Evolutionary conservation across 306 rosid genomes (phyloP).

Genomic region (Boehmeria nivea): DNA sequence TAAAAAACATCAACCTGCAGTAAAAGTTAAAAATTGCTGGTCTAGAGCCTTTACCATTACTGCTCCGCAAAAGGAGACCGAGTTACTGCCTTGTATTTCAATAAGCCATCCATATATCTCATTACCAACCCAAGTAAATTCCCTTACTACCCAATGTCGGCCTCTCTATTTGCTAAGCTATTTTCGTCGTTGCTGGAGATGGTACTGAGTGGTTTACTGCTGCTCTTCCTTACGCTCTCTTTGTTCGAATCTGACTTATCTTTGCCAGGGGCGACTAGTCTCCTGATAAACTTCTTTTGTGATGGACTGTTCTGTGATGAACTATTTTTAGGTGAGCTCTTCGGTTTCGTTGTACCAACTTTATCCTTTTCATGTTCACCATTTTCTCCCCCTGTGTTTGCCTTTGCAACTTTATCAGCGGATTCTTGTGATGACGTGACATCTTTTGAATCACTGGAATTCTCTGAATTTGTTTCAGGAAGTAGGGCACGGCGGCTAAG

Average conservation of each 20-base stretch:
- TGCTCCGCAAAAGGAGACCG: no score
- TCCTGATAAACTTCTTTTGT: slow-evolving; percentile 58
- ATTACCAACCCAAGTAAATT: neutral
- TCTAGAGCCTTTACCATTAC: no score
- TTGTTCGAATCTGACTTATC: slow-evolving; percentile 38
- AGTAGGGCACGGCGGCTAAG: slow-evolving; percentile 80
- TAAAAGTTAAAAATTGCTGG: no score
- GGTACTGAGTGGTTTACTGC: slow-evolving; percentile 29
- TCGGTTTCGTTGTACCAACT: slow-evolving; percentile 27
- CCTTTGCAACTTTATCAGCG: slow-evolving; percentile 8
- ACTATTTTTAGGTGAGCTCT: slow-evolving; percentile 29
- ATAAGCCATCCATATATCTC: no score
- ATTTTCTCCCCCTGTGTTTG: slow-evolving; percentile 31
- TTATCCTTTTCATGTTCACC: slow-evolving; percentile 33
- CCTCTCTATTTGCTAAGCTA: slow-evolving; percentile 64
- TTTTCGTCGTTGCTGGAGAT: slow-evolving; percentile 45
- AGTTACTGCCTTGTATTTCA: no score
- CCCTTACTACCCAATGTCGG: slow-evolving; percentile 32
- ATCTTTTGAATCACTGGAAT: slow-evolving; percentile 24
- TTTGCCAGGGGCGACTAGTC: slow-evolving; percentile 38
- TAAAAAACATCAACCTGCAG: no score
- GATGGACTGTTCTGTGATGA: slow-evolving; percentile 39
- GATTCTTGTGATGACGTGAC: slow-evolving; percentile 26
- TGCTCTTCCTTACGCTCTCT: slow-evolving; percentile 45
- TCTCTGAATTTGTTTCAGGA: slow-evolving; percentile 55